These are phyloP conservation scores for Salix brachista DNA, from an alignment of 345 rosid species.

Conservation along the genomic window DNA sequence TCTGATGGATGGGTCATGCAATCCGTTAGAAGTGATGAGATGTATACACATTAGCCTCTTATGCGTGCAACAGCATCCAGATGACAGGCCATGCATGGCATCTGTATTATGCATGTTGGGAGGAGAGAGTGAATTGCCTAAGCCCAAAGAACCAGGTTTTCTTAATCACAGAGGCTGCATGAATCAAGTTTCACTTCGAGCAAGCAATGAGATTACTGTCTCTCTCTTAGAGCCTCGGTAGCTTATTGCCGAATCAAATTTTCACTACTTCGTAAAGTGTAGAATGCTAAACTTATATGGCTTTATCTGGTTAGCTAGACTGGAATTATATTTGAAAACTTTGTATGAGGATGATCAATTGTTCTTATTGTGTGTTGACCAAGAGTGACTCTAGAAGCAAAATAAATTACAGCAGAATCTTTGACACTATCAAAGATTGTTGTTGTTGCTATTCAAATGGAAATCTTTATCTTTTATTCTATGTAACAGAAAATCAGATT, in stretches of 20 bases:
- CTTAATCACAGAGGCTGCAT: background rate
- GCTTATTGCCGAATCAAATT: background rate
- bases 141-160: background rate
- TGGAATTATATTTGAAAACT: background rate
- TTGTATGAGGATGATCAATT: background rate
- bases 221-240: background rate
- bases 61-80: slow-evolving; percentile 5
- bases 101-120: slow-evolving; percentile 2
- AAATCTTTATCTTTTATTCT: too few species aligned
- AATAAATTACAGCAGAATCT: too few species aligned
- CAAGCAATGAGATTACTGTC: background rate
- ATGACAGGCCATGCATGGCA: background rate
- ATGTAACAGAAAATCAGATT: too few species aligned
- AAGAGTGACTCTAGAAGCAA: too few species aligned
- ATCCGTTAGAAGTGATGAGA: background rate
- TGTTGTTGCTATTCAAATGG: too few species aligned
- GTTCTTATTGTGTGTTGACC: background rate
- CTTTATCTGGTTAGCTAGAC: background rate
- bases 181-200: background rate
- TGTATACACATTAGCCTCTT: slow-evolving; percentile 1
- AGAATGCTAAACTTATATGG: background rate
- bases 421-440: too few species aligned
- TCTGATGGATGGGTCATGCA: background rate
- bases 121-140: slow-evolving; percentile 2
- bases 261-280: too few species aligned